Evolutionary conservation across 257 asterid genomes (phyloP), one percentile per base, ranked within the genome.

Genomic region (Solanum tarijense): DNA sequence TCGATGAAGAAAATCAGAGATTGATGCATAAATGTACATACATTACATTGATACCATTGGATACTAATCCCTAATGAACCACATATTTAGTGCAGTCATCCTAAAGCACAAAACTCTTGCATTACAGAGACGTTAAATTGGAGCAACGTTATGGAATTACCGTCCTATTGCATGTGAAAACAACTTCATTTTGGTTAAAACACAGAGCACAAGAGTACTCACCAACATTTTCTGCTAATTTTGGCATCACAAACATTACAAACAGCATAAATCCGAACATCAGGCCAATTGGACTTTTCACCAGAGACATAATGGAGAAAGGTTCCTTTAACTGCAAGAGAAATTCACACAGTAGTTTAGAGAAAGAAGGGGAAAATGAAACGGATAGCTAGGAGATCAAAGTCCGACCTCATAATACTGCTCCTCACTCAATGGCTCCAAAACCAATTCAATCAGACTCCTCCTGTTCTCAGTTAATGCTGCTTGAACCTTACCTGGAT

Each of bases 281-380:
- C 97, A 97, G 87, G 75, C 99, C 98, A 96, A 97, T 93, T 4
- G 98, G 98, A 92, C 98, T 97, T 88, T 97, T 97, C 91, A 97
- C 87, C 21, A 97, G 52, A 58, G 98, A 94, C 95, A 95, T 83
- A 65, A 92, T 46, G 75, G 90, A 85, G 94, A 96, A 96, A 68
- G 98, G 99, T 90, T 97, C 99, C 88, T 97, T 93, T 86, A 92
- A 73, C 99, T 97, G 98, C 92, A 90, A 79, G 84, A 2, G 34
- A 79, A 0, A 88, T 82, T n/a, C 46, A 74, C 62, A 71, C 10
- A 69, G 38, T 34, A 38, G 8, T 31, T 65, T 32, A 78, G 75
- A 36, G 60, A 20, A 43, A 46, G 86, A 12, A 23, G 9, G 23
- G 21, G 2, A 0, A n/a, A n/a, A 21, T 13, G 21, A 55, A 14